phyloP scores from a whole-genome alignment of 805 yeast genomes.

The Saccharomycopsis babjevae region DNA sequence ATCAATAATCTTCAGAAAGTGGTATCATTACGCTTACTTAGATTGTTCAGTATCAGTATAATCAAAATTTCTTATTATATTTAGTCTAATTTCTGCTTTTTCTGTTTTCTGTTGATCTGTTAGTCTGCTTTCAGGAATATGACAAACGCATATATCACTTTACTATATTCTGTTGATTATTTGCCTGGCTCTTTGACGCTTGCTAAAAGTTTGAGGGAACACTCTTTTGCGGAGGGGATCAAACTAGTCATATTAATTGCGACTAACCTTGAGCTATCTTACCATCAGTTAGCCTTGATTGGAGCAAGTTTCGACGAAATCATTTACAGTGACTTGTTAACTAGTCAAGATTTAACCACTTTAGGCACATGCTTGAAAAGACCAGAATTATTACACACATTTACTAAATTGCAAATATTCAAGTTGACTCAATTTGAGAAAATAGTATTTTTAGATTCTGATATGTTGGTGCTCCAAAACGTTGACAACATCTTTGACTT shows the following conservation, averaged over 20 bases:
- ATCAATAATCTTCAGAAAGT: too few species aligned
- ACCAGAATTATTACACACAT: conserved; percentile 43
- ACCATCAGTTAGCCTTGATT: conserved; percentile 28
- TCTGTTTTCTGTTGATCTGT: background rate
- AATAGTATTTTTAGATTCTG: conserved; percentile 55
- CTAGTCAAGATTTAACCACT: conserved; percentile 5
- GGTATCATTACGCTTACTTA: too few species aligned
- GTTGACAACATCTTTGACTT: conserved; percentile 8
- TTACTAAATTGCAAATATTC: conserved; percentile 43
- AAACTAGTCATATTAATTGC: conserved; percentile 7
- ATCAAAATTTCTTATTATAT: too few species aligned
- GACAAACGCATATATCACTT: conserved; percentile 33
- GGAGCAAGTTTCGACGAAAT: conserved; percentile 21
- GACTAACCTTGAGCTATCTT: background rate
- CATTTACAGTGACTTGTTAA: conserved; percentile 6
- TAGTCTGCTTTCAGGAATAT: background rate
- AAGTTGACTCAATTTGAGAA: conserved; percentile 32
- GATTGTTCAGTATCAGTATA: too few species aligned
- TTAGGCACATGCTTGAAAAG: conserved; percentile 29
- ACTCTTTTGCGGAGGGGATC: background rate
- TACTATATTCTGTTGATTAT: conserved; percentile 41
- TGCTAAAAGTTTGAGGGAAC: conserved; percentile 28
- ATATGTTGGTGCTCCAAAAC: conserved; percentile 31
- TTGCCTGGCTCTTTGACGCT: conserved; percentile 49
- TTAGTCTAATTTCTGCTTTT: background rate